Conservation (phyloP, 139 green algal genomes). For the Tetradesmus lagerheimii region DNA sequence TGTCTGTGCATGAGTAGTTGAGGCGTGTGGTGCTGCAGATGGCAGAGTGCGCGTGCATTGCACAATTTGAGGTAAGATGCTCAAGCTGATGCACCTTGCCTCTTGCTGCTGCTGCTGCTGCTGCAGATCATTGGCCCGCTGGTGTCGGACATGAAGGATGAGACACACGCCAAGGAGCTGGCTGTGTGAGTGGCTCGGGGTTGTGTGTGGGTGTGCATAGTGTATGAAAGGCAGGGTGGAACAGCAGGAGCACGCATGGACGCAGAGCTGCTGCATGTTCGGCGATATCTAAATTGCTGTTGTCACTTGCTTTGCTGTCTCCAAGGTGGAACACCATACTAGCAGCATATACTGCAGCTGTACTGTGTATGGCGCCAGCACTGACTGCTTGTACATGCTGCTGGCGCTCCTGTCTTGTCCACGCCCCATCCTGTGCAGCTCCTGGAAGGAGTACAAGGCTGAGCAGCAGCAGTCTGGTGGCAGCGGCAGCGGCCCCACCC, state of each 20-base stretch:
- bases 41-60: too few species aligned
- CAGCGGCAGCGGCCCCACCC: background rate
- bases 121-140: conserved; percentile 29
- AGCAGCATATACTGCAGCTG: too few species aligned
- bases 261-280: background rate
- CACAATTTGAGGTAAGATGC: too few species aligned
- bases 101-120: conserved; percentile 12
- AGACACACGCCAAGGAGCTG: conserved; percentile 39
- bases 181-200: background rate
- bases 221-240: too few species aligned
- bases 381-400: background rate
- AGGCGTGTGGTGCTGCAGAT: too few species aligned
- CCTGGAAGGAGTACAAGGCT: conserved; percentile 41
- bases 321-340: too few species aligned
- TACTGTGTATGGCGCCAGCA: background rate
- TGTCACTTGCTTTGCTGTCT: too few species aligned
- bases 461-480: background rate
- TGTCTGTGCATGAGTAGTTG: too few species aligned
- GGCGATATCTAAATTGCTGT: too few species aligned
- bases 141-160: conserved; percentile 18
- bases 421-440: background rate
- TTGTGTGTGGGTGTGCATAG: too few species aligned
- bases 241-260: background rate
- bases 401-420: background rate
- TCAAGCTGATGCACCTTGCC: too few species aligned